These are phyloP conservation scores for Arxiozyma slooffiae DNA, from an alignment of 1,139 yeast genomes.

Conservation along the genomic window DNA sequence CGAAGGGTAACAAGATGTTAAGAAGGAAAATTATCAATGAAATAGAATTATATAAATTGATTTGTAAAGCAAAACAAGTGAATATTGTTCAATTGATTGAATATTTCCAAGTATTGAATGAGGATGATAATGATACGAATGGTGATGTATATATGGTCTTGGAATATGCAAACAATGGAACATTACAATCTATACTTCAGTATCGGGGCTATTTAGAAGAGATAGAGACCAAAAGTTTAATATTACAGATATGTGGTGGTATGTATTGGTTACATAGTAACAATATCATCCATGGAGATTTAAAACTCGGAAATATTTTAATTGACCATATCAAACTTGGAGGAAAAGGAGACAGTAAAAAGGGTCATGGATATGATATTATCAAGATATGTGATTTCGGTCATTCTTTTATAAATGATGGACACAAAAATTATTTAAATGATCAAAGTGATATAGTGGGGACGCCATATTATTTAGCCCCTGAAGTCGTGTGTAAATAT, in stretches of 20 bases:
- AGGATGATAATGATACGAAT: not conserved
- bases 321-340: not conserved
- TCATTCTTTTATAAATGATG: constrained; percentile 6
- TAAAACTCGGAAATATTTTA: constrained; percentile 9
- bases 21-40: constrained; percentile 5
- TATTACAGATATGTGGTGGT: constrained; percentile 8
- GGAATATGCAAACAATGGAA: constrained; percentile 7
- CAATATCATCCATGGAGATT: constrained; percentile 11
- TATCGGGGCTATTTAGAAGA: constrained; percentile 1
- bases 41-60: constrained; percentile 8
- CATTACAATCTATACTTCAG: constrained; percentile 5
- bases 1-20: not conserved
- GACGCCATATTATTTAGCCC: constrained; percentile 10
- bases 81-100: constrained; percentile 7
- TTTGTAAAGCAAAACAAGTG: not conserved
- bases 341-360: too few relatives aligned
- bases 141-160: constrained; percentile 5
- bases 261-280: constrained; percentile 7
- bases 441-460: constrained; percentile 6
- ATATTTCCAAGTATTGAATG: constrained; percentile 4
- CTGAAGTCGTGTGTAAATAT: constrained; percentile 5
- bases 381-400: constrained; percentile 11
- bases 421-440: not conserved
- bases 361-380: not conserved
- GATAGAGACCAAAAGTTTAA: constrained; percentile 5